These are phyloP conservation scores for Suillus plorans DNA, from an alignment of 768 basidiomycete genomes.

Conservation along the genomic window DNA sequence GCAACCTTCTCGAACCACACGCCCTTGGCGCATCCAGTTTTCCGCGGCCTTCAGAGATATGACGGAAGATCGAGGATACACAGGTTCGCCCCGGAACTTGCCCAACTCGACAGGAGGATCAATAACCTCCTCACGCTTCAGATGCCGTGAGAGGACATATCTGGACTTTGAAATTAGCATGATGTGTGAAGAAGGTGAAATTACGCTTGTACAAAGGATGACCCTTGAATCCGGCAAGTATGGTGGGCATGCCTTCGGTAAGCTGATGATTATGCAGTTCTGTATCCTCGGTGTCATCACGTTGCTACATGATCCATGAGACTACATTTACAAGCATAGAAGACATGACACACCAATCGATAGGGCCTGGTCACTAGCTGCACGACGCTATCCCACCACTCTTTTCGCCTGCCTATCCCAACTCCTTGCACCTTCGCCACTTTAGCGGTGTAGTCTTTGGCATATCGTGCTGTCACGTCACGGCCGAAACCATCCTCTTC, in stretches of 20 bases:
- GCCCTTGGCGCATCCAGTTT: constrained; percentile 91
- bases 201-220: constrained; percentile 74
- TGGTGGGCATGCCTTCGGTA: constrained; percentile 91
- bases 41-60: constrained; percentile 88
- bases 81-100: constrained; percentile 89
- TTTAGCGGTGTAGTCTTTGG: constrained; percentile 75
- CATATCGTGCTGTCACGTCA: constrained; percentile 91
- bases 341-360: constrained; percentile 60
- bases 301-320: constrained; percentile 53
- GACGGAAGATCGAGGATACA: constrained; percentile 84
- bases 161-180: constrained; percentile 36
- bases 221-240: constrained; percentile 90
- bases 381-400: constrained; percentile 86
- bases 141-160: constrained; percentile 82
- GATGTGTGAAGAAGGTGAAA: constrained; percentile 4
- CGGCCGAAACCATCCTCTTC: constrained; percentile 93
- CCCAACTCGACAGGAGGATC: constrained; percentile 82
- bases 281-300: constrained; percentile 92
- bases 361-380: constrained; percentile 69
- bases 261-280: constrained; percentile 76
- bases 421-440: constrained; percentile 77
- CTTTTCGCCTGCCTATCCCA: constrained; percentile 54
- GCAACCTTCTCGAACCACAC: constrained; percentile 65
- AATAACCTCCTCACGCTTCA: constrained; percentile 85
- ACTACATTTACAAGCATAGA: constrained; percentile 12